Percentiles rank a stretch among this genome's conserved stretches.
phyloP scores from a whole-genome alignment of 305 asterid species.

The Solanum hybrid region DNA sequence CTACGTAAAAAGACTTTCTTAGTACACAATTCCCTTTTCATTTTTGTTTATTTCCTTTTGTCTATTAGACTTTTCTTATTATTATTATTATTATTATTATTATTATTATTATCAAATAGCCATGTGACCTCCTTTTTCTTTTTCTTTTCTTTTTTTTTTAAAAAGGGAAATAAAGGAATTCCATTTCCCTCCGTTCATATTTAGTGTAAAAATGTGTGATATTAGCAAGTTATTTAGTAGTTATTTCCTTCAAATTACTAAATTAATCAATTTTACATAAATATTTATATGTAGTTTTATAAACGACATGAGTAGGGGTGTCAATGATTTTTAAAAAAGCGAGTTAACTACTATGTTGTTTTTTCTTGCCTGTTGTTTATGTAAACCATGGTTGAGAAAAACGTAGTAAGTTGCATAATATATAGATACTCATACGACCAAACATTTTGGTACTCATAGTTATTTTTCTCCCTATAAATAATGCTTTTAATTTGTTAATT shows the following conservation, averaged over 20 bases:
- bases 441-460: not conserved
- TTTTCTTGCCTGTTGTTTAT: not conserved
- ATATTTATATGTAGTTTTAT: not conserved
- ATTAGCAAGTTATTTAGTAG: not conserved
- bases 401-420: not conserved
- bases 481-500: not conserved
- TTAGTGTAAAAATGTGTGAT: not conserved
- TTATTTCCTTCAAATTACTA: not conserved
- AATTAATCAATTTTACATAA: not conserved
- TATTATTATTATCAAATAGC: not conserved
- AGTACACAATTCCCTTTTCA: not conserved
- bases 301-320: not conserved
- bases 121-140: not conserved
- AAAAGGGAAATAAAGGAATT: not conserved
- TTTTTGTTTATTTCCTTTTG: not conserved
- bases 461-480: not conserved
- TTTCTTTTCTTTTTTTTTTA: no score
- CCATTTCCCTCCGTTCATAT: not conserved
- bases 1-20: not conserved
- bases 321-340: not conserved
- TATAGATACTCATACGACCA: no score
- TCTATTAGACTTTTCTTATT: not conserved
- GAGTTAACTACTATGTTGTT: not conserved
- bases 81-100: no score
- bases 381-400: not conserved